Evolutionary conservation across 1,284 basidiomycete species (phyloP), one percentile per base, ranked within the genome.

Genomic region (Heimioporus retisporus): DNA sequence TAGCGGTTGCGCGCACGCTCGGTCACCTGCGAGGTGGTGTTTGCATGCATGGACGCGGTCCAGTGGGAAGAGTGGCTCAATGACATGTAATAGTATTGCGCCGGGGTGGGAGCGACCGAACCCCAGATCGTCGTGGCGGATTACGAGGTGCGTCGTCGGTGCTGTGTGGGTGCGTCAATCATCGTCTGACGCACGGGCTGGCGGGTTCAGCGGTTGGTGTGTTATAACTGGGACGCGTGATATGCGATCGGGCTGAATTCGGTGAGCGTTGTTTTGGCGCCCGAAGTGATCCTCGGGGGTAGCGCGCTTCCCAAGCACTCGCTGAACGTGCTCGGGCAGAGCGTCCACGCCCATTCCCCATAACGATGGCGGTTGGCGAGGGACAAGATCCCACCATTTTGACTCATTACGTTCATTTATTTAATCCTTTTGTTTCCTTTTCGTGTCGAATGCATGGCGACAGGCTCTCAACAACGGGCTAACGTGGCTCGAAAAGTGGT

Each of bases 51-150:
- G 87, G 93, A 97, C 74, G 87, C 83, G 0, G 89, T 89, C 31
- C 86, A 85, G 76, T 97, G 96, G 95, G 84, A 80, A 23, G 90
- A 87, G 63, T 97, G 95, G 95, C 82, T 97, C 80, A 95, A 93
- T 84, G 90, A 89, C 70, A 95, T 95, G 88, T 28, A 28, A 28
- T 28, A 28, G 28, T 97, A 97, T 78, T 90, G 91, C 2, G 81
- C 94, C 68, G 81, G 64, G 55, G 75, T 28, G 28, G 28, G 28
- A 55, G 55, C 28, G 2, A 82, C 85, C 18, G 82, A 88, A 61
- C 88, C 92, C 1, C 79, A 79, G 8, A 84, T 96, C 16, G 85
- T 97, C 21, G 86, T 98, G 61, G 86, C 93, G 2, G 93, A 97
- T 79, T 94, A 97, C 66, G 81, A 86, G 71, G 95, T 95, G 71